Base-by-base conservation (phyloP, 2,329 filamentous ascomycete species). In the Penicillium sp. region DNA sequence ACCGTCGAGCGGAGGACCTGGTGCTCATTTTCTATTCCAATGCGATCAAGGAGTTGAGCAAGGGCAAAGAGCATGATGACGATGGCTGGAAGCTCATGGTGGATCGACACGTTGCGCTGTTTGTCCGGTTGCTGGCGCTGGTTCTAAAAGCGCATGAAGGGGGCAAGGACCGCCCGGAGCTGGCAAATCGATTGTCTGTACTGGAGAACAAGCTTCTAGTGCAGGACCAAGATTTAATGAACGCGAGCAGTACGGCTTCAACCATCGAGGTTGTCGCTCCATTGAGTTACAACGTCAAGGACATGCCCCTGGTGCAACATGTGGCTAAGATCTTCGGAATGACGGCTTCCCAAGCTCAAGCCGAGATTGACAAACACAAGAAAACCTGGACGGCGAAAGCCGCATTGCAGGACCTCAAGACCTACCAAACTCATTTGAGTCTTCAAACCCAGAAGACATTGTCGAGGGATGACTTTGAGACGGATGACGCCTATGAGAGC, bases 1-100 rank as follows among this genome's bases (percentile, higher is more conserved):
- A 97, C 74, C 86, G 93, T 61, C 88, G 93, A 69, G 88, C 96
- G 22, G 95, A 99, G 75, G 93, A 96, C 62, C 79, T 98, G 51
- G 86, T 99, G 51, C 82, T 99, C 65, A 97, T 98, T 62, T 98
- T 99, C 80, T 98, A 96, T 77, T 96, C 93, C 1, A 90, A 91
- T 61, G 93, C 95, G 7, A 96, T 91, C 46, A 96, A 96, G 73
- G 93, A 96, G 60, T 84, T 96, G 68, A 87, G 90, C 74, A 90
- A 91, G 73, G 84, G 89, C 52, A 90, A 90, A 74, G 76, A 84
- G 1, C 82, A 86, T 0, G 89, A 90, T 47, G 93, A 98, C 73
- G 91, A 96, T 72, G 85, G 86, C 52, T 97, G 91, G 90, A 96
- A 95, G 77, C 80, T 90, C 57, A 86, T 98, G 76, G 92, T 96